Conservation (phyloP, 257 asterid genomes). For the Dorcoceras hygrometricum region DNA sequence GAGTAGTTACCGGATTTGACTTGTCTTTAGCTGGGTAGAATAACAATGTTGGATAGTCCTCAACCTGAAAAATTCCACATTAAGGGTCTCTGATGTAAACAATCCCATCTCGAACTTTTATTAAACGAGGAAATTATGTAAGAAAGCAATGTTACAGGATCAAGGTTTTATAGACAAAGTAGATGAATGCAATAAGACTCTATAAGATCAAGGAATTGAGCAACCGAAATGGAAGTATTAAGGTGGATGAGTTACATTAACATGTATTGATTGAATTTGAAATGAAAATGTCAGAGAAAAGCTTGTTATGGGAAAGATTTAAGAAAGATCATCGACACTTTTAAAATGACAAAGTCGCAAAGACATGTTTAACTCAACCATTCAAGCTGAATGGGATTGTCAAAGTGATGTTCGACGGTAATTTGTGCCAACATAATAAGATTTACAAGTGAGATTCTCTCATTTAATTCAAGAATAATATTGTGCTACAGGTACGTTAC, state of each 20-base stretch:
- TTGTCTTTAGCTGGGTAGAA: slow-evolving; percentile 74
- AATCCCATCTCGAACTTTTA: not conserved
- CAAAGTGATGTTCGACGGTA: not conserved
- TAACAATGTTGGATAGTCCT: slow-evolving; percentile 72
- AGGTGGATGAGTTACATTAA: not conserved
- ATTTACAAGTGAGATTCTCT: not conserved
- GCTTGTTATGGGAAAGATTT: not conserved
- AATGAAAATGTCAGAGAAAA: not conserved
- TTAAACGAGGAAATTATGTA: not conserved
- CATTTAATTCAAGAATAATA: not conserved
- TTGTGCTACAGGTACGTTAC: slow-evolving; percentile 24
- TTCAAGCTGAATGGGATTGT: not conserved
- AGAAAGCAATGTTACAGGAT: not conserved
- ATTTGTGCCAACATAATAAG: not conserved
- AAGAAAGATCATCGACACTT: not conserved
- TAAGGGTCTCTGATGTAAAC: not conserved
- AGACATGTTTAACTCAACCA: not conserved
- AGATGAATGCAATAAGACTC: not conserved
- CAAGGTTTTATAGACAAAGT: not conserved
- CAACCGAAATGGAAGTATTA: not conserved
- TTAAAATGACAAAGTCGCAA: not conserved
- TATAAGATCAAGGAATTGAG: no score
- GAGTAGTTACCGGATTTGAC: slow-evolving; percentile 52
- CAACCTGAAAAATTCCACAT: slow-evolving; percentile 48
- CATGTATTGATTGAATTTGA: not conserved